Evolutionary conservation across 345 rosid species (phyloP), one percentile per base, ranked within the genome.

Genomic region (Clausena lansium): DNA sequence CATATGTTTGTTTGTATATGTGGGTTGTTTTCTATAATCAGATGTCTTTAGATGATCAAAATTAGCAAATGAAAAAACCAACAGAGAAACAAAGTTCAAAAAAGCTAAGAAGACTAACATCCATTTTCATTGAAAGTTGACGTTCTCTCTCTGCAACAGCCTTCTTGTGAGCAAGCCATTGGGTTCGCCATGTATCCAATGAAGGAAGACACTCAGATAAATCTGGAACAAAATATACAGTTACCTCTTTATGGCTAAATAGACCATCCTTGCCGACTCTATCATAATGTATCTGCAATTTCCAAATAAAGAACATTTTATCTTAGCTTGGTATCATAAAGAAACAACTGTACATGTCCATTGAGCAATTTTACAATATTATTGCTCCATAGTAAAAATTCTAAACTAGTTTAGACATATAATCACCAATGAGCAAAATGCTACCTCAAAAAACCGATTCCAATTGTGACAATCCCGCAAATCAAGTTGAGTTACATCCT

Each of bases 401-500:
- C 28, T 13, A 52, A 17, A 5, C 57, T 52, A 47, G 47, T 58
- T 72, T 22, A 33, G 14, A 15, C 10, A 57, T 52, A 63, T 4
- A 35, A 59, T 22, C 58, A 54, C 30, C 50, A 32, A 39, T 22
- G 25, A 47, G 70, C 1, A 75, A 77, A 45, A 45, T 20, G 52
- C 14, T 85, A 96, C 99, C 98, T 96, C 99, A 20, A 96, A 88
- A 85, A 96, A 94, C 39, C 88, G 95, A 86, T 96, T 94, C 99
- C 99, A 96, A 67, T 88, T 84, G 67, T 36, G 85, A 80, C 98
- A 96, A 63, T 84, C 87, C 74, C 85, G 88, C 87, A 96, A 83
- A 88, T 96, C 97, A 67, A 94, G 89, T 80, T 87, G 91, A 67
- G 89, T 84, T 63, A 86, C 75, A 78, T 94, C 94, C 87, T 90